Evolutionary conservation across 345 rosid species (phyloP).

Genomic region (Citrus sp.): DNA sequence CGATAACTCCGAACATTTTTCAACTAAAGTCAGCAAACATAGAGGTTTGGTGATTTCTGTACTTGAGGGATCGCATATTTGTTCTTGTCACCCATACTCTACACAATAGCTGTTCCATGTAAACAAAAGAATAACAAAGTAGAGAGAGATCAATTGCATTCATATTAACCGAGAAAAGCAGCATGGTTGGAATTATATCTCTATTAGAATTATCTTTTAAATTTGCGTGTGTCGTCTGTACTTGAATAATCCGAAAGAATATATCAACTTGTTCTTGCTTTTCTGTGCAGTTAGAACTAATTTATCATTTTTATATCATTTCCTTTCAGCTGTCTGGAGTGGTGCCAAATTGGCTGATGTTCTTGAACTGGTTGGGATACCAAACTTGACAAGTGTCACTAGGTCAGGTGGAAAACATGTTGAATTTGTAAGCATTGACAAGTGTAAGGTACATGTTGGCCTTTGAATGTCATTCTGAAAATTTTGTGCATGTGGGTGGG

Average conservation of each 20-base stretch:
- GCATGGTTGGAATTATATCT: not conserved
- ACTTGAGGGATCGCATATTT: not conserved
- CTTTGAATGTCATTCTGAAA: not conserved
- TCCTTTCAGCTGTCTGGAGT: slow-evolving; percentile 73
- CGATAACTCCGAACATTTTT: not conserved
- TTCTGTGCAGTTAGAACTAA: not conserved
- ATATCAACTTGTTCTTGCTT: not conserved
- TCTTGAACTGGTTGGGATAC: slow-evolving; percentile 77
- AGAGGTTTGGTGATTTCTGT: not conserved
- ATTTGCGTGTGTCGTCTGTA: not conserved
- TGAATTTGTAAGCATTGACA: slow-evolving; percentile 94
- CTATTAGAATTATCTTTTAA: not conserved
- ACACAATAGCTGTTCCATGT: not conserved
- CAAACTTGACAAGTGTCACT: slow-evolving; percentile 53
- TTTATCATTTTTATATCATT: slow-evolving; percentile 14
- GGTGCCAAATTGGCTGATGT: slow-evolving; percentile 84
- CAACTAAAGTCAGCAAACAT: not conserved
- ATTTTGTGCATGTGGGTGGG: not conserved
- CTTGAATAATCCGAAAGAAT: not conserved
- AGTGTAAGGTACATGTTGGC: slow-evolving; percentile 64
- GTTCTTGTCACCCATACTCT: not conserved
- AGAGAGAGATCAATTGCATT: not conserved
- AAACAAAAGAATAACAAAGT: not conserved
- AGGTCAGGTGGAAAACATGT: slow-evolving; percentile 76
- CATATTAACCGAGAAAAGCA: not conserved